Evolutionary conservation across 2,329 filamentous ascomycete genomes (phyloP).

Genomic region (Raffaelea ambrosiae): DNA sequence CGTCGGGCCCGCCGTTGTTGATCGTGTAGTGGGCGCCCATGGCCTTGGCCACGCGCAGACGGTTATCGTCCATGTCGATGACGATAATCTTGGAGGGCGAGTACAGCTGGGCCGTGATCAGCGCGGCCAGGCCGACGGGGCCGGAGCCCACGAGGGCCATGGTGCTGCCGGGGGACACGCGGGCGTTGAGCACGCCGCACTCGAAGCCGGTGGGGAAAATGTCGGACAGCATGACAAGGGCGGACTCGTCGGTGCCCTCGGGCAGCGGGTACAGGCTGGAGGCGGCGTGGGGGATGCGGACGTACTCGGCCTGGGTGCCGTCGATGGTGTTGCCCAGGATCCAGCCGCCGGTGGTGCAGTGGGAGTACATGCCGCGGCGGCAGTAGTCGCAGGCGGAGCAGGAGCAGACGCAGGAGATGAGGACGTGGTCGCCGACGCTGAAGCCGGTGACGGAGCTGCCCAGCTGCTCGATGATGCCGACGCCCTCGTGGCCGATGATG

Average conservation of each 20-base stretch:
- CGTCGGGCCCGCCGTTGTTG: slow-evolving; percentile 25
- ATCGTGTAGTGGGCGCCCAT: slow-evolving; percentile 40
- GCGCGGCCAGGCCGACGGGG: slow-evolving; percentile 44
- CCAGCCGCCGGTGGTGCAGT: slow-evolving; percentile 47
- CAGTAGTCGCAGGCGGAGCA: slow-evolving; percentile 45
- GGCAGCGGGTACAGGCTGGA: slow-evolving; percentile 38
- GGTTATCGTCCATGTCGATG: slow-evolving; percentile 39
- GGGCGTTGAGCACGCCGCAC: slow-evolving; percentile 41
- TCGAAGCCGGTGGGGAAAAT: slow-evolving; percentile 49
- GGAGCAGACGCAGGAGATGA: slow-evolving; percentile 41
- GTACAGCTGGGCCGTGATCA: slow-evolving; percentile 47
- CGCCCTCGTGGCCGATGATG: slow-evolving; percentile 46
- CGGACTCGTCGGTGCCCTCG: slow-evolving; percentile 20
- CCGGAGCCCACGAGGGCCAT: slow-evolving; percentile 48
- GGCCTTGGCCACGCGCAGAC: slow-evolving; percentile 35
- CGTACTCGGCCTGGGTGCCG: slow-evolving; percentile 49
- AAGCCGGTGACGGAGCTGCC: slow-evolving; percentile 33
- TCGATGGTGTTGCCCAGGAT: slow-evolving; percentile 42
- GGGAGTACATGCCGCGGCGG: slow-evolving; percentile 39
- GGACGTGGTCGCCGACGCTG: slow-evolving; percentile 37
- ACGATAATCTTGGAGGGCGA: slow-evolving; percentile 41
- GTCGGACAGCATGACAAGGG: slow-evolving; percentile 43
- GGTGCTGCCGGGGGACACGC: slow-evolving; percentile 40
- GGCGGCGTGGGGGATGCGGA: slow-evolving; percentile 41
- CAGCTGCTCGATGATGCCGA: slow-evolving; percentile 36